These are phyloP conservation scores for Zymoseptoria tritici DNA, from an alignment of 2,329 filamentous ascomycete species.

Conservation along the genomic window DNA sequence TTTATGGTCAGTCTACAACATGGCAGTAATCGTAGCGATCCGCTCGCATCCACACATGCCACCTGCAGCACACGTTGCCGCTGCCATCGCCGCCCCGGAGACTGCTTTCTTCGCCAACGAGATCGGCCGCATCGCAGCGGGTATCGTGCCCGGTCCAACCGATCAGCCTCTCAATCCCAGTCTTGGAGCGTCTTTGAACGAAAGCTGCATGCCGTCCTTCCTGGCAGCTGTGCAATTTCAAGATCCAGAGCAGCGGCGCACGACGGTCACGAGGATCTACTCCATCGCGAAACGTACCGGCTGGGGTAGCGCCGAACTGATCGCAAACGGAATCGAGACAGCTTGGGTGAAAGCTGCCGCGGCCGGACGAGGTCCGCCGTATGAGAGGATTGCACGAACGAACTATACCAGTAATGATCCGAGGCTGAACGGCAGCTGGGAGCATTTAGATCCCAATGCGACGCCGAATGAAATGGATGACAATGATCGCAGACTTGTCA, in stretches of 20 bases:
- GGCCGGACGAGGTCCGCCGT: slow-evolving; percentile 68
- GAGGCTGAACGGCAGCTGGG: slow-evolving; percentile 27
- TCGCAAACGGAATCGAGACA: slow-evolving; percentile 76
- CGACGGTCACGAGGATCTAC: slow-evolving; percentile 66
- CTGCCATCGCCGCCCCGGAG: slow-evolving; percentile 64
- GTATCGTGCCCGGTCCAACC: slow-evolving; percentile 46
- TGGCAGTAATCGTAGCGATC: slow-evolving; percentile 74
- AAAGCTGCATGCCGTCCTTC: slow-evolving; percentile 75
- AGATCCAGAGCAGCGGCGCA: slow-evolving; percentile 63
- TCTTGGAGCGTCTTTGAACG: slow-evolving; percentile 73
- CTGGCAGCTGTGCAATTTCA: slow-evolving; percentile 77
- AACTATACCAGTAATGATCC: slow-evolving; percentile 24
- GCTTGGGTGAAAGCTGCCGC: slow-evolving; percentile 71
- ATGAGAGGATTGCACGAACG: slow-evolving; percentile 41
- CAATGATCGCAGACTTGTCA: slow-evolving; percentile 47
- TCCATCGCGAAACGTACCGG: slow-evolving; percentile 75
- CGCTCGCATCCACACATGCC: slow-evolving; percentile 85
- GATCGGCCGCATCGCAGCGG: slow-evolving; percentile 74
- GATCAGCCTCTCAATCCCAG: slow-evolving; percentile 62
- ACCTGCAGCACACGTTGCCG: slow-evolving; percentile 79
- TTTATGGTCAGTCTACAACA: slow-evolving; percentile 81
- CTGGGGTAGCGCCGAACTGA: slow-evolving; percentile 75
- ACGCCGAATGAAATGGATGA: slow-evolving; percentile 21
- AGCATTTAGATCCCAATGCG: slow-evolving; percentile 22
- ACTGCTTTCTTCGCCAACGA: slow-evolving; percentile 65